Conservation (phyloP, 768 basidiomycete species). For the Amanita subjunquillea region DNA sequence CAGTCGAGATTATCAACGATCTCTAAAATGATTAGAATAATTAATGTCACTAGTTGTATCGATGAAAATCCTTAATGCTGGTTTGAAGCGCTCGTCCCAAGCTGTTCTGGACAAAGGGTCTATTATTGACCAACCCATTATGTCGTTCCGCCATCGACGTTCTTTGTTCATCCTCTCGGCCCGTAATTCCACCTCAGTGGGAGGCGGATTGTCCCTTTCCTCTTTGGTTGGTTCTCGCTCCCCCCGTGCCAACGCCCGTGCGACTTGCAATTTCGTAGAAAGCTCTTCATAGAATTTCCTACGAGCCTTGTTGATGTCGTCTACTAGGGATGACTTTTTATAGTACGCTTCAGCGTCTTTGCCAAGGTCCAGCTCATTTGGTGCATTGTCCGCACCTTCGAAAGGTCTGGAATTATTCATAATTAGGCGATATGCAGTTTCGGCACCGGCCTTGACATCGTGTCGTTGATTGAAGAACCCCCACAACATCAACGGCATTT, state of each 20-base stretch:
- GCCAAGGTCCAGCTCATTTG: constrained; percentile 71
- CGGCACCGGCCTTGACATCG: constrained; percentile 70
- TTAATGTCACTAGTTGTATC: constrained; percentile 15
- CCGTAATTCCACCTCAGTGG: constrained; percentile 81
- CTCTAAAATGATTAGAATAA: constrained; percentile 7
- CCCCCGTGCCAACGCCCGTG: constrained; percentile 67
- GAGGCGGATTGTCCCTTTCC: constrained; percentile 67
- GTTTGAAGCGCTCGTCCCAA: constrained; percentile 72
- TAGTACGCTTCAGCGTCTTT: constrained; percentile 55
- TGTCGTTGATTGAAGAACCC: constrained; percentile 86
- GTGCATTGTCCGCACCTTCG: constrained; percentile 16
- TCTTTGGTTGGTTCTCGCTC: constrained; percentile 80
- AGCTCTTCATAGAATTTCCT: constrained; percentile 70
- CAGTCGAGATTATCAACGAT: constrained; percentile 39
- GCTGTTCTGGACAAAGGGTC: constrained; percentile 48
- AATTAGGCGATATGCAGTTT: constrained; percentile 72
- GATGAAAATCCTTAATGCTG: constrained; percentile 50
- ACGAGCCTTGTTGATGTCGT: constrained; percentile 58
- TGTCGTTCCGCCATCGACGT: constrained; percentile 70
- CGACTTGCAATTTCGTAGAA: constrained; percentile 51
- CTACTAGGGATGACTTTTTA: constrained; percentile 47
- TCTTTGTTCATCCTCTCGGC: constrained; percentile 88
- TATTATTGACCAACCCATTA: constrained; percentile 73
- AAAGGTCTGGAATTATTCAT: constrained; percentile 54
- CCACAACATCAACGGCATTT: constrained; percentile 85